phyloP scores from a whole-genome alignment of 1,284 basidiomycete genomes.

The Ustilago sp. region DNA sequence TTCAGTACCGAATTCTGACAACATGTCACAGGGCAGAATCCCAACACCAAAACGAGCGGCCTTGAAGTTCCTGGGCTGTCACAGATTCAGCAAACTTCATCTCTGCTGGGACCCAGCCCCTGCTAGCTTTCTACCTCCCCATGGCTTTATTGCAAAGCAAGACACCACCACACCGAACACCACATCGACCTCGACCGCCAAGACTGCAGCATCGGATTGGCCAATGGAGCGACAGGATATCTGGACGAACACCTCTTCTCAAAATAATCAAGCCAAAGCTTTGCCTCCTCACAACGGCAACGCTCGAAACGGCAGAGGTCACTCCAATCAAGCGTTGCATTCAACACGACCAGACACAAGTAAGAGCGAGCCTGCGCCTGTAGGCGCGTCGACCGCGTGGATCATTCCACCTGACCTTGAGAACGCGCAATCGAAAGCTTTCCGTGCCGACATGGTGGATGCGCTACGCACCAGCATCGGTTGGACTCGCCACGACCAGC shows the following conservation, averaged over 20 bases:
- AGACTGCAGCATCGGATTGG: constrained; percentile 29
- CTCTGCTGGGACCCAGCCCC: constrained; percentile 43
- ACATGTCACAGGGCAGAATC: no score
- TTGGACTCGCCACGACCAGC: constrained; percentile 42
- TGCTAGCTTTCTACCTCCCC: background rate
- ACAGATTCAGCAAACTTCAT: constrained; percentile 19
- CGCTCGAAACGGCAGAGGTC: background rate
- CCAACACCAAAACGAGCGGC: constrained; percentile 18
- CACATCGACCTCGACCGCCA: background rate
- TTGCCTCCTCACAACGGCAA: constrained; percentile 19
- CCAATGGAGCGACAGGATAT: constrained; percentile 56
- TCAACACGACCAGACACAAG: background rate
- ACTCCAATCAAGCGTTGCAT: background rate
- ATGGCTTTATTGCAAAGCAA: background rate
- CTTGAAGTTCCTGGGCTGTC: constrained; percentile 18
- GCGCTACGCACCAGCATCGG: constrained; percentile 36
- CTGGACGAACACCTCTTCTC: constrained; percentile 52
- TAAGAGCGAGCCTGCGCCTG: no score
- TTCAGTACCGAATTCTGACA: background rate
- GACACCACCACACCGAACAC: background rate
- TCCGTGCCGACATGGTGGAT: constrained; percentile 40
- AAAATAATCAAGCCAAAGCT: constrained; percentile 37
- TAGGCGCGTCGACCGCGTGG: constrained; percentile 8
- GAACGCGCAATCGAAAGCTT: constrained; percentile 22
- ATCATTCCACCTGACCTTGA: constrained; percentile 17